These are phyloP conservation scores for Rhizomucor miehei DNA, from an alignment of 371 early-diverging fungal species.

Conservation along the genomic window DNA sequence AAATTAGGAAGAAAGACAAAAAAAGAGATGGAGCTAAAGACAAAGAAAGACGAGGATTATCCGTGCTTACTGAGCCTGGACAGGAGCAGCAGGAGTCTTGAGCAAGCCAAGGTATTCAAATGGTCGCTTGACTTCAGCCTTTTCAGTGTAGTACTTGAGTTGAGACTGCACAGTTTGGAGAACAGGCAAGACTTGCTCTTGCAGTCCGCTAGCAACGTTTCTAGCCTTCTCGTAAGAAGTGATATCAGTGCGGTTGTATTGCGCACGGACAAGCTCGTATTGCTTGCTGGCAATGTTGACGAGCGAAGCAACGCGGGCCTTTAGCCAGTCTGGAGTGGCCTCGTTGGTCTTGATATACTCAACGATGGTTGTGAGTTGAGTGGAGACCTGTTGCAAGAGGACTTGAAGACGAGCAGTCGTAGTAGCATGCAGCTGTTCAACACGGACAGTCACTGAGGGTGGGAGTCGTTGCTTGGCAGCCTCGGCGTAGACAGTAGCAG, in stretches of 20 bases:
- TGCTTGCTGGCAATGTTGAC: constrained; percentile 43
- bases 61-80: background rate
- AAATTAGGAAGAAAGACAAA: too few species aligned
- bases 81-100: constrained; percentile 1
- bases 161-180: constrained; percentile 45
- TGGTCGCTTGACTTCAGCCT: constrained; percentile 25
- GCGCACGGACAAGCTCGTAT: constrained; percentile 33
- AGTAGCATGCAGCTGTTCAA: constrained; percentile 15
- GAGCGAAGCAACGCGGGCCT: constrained; percentile 37
- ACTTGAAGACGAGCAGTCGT: constrained; percentile 13
- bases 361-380: constrained; percentile 25
- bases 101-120: constrained; percentile 8
- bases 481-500: constrained; percentile 21
- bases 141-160: constrained; percentile 23
- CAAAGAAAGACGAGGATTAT: background rate
- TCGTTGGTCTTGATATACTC: constrained; percentile 45
- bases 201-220: constrained; percentile 41
- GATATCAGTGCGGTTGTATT: constrained; percentile 47
- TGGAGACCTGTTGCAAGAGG: constrained; percentile 26
- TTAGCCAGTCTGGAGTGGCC: constrained; percentile 47
- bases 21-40: too few species aligned
- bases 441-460: constrained; percentile 12
- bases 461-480: constrained; percentile 27
- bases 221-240: constrained; percentile 49
- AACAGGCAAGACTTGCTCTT: constrained; percentile 54